Conservation (phyloP, 2,329 filamentous ascomycete genomes). For the Talaromyces sp. region DNA sequence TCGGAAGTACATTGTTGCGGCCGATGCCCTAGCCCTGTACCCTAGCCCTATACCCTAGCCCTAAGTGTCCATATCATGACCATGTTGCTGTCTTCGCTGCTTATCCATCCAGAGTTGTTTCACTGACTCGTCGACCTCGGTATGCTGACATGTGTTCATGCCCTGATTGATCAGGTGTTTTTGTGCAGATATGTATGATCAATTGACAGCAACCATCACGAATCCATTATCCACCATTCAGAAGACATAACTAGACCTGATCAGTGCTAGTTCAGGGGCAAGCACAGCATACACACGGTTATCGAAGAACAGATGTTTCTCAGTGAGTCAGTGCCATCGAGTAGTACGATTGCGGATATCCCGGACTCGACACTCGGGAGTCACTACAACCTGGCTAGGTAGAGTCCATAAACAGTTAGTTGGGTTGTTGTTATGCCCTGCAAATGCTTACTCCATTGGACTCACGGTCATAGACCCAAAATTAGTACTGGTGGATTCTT, state of each 20-base stretch:
- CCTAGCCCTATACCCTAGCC: slow-evolving; percentile 1
- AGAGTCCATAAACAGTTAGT: neutral
- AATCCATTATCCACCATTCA: neutral
- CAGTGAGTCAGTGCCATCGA: neutral
- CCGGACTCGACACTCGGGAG: neutral
- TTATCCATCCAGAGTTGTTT: neutral
- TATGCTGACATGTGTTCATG: neutral
- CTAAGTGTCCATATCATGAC: neutral
- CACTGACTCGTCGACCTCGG: neutral
- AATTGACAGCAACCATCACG: neutral
- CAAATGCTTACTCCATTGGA: neutral
- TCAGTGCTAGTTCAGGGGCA: slow-evolving; percentile 2
- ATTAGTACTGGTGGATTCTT: neutral
- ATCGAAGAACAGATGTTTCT: neutral
- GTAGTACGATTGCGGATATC: neutral
- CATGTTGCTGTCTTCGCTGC: neutral
- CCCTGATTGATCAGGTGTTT: neutral
- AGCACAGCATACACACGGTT: neutral
- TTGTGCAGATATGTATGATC: neutral
- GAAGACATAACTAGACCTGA: neutral
- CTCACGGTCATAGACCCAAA: neutral
- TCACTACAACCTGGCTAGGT: neutral
- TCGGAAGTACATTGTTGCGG: no score
- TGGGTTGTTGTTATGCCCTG: neutral
- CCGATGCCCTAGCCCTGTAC: neutral